These are phyloP conservation scores for Notholithocarpus densiflorus DNA, from an alignment of 306 rosid species.

Conservation along the genomic window DNA sequence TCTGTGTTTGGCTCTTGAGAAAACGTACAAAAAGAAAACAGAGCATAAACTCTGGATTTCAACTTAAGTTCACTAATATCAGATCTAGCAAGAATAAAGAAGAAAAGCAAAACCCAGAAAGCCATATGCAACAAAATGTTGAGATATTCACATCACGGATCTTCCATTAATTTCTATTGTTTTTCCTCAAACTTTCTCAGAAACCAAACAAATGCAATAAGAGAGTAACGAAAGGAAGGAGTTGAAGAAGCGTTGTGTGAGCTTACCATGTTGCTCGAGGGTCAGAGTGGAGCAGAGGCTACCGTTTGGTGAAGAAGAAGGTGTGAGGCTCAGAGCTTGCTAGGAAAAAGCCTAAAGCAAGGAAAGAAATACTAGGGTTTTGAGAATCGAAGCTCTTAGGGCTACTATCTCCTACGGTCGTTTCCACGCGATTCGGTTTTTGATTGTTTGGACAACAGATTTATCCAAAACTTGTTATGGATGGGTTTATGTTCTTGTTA, in stretches of 20 bases:
- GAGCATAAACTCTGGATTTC: fast-evolving
- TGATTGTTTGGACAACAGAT: background rate
- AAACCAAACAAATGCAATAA: background rate
- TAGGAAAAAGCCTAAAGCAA: background rate
- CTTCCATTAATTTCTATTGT: no score
- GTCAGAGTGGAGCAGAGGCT: background rate
- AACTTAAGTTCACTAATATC: no score
- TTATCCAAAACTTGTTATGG: background rate
- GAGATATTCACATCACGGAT: fast-evolving
- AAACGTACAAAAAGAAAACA: no score
- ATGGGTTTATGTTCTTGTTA: background rate
- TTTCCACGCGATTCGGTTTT: no score
- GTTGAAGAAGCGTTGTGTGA: background rate
- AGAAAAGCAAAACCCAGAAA: no score
- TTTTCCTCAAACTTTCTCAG: no score
- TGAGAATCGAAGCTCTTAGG: no score
- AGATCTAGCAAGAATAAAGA: no score
- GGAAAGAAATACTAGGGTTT: background rate
- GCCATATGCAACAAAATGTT: no score
- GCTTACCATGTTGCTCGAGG: background rate
- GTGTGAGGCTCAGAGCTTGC: background rate
- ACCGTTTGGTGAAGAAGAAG: background rate
- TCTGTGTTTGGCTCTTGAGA: no score
- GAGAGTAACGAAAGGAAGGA: background rate
- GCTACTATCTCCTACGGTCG: no score